Evolutionary conservation across 2,329 filamentous ascomycete genomes (phyloP), one percentile per base, ranked within the genome.

Genomic region (Aspergillus cejpii): DNA sequence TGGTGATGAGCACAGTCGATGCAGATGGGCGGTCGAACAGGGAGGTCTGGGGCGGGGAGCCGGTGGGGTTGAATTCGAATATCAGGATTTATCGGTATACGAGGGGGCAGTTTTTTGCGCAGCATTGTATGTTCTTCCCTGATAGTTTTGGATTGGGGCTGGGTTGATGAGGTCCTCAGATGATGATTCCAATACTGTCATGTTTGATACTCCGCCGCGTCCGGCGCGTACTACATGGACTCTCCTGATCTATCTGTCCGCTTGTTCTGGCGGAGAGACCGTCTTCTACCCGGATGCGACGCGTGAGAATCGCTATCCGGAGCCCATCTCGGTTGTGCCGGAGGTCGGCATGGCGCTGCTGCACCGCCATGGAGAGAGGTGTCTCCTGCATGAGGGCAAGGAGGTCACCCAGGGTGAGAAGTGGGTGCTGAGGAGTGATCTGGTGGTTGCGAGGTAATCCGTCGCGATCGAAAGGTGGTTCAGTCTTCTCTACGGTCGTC

Each of bases 31-130:
- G 64, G 62, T 64, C 26, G 57, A 52, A 64, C 15, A 60, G 53
- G 14, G 57, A 67, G 19, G 59, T 74, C 37, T 95, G 88, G 87
- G 88, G 86, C 45, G 89, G 89, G 21, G 77, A 88, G 39, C 80
- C 87, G 0, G 70, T 94, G n/a, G 89, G 89, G 0, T 69, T 96
- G 48, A 95, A 88, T 65, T 81, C 87, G 6, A 94, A 94, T 54
- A 94, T 96, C 44, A 77, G 91, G 26, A 80, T 96, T 23, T 96
- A 96, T 69, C 79, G 90, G 17, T 96, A 96, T 66, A 79, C 77
- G 1, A 79, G 84, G 53, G 87, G 87, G 0, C 89, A 96, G 62
- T 95, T 90, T 64, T 96, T 96, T 63, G 89, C 89, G 60, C 84
- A 87, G 57, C 91, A 96, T 64, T 96, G 87, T 91, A 77, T 58